phyloP scores from a whole-genome alignment of 2,329 filamentous ascomycete species.

The Paraconiothyrium brasiliense region DNA sequence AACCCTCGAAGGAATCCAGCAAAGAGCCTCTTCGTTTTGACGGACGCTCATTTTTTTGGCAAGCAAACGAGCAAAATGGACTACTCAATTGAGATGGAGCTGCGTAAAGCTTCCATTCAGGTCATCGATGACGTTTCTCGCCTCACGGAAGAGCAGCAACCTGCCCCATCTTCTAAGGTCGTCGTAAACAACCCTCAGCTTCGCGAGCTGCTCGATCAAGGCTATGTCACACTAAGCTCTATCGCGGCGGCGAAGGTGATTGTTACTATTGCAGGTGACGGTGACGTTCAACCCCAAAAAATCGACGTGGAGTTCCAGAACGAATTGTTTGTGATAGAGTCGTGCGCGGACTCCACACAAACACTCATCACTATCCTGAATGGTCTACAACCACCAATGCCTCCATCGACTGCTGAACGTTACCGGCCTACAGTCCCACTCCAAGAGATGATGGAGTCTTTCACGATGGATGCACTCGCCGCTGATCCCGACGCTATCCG shows the following conservation, averaged over 20 bases:
- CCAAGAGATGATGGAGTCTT: conserved; percentile 87
- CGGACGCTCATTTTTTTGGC: conserved; percentile 77
- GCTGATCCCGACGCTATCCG: conserved; percentile 60
- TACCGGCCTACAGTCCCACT: conserved; percentile 90
- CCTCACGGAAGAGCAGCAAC: conserved; percentile 38
- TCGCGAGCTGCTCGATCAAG: conserved; percentile 65
- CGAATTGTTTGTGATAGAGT: conserved; percentile 88
- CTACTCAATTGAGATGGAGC: conserved; percentile 70
- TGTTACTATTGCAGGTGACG: conserved; percentile 67
- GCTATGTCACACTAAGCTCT: conserved; percentile 87
- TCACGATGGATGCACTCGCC: conserved; percentile 83
- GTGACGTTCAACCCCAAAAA: conserved; percentile 68
- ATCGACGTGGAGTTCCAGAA: conserved; percentile 85
- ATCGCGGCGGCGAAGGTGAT: conserved; percentile 81
- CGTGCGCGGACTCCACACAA: conserved; percentile 95
- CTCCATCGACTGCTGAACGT: conserved; percentile 82
- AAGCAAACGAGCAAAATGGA: conserved; percentile 71
- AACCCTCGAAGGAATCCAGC: conserved; percentile 80
- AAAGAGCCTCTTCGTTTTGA: conserved; percentile 81
- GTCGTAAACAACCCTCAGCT: conserved; percentile 54
- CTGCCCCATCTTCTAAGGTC: conserved; percentile 17
- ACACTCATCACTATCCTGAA: conserved; percentile 83
- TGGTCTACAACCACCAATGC: conserved; percentile 82
- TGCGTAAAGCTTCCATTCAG: conserved; percentile 84
- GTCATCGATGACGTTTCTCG: conserved; percentile 78